Evolutionary conservation across 345 rosid genomes (phyloP).

Genomic region (Eucalyptus cloeziana): DNA sequence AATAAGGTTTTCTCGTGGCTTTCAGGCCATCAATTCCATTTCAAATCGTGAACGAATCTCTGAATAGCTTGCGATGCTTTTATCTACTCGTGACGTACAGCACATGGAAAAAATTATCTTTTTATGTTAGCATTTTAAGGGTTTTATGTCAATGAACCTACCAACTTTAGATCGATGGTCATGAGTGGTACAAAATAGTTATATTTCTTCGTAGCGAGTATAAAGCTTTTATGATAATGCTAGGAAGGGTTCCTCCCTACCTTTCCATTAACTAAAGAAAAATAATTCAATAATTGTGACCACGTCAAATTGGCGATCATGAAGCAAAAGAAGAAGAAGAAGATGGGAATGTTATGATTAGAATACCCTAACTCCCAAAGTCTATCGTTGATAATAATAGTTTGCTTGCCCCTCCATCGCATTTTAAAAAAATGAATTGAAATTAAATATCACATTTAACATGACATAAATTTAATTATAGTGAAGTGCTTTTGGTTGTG

Average conservation of each 20-base stretch:
- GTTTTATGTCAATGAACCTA: background rate
- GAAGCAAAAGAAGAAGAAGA: background rate
- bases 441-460: background rate
- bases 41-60: background rate
- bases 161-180: background rate
- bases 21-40: background rate
- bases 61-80: background rate
- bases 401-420: background rate
- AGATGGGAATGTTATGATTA: background rate
- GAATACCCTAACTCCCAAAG: background rate
- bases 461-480: background rate
- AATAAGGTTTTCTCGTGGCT: background rate
- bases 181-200: background rate
- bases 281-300: background rate
- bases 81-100: background rate
- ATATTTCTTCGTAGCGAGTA: background rate
- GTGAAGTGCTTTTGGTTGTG: background rate
- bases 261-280: too few species aligned
- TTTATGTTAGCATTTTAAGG: background rate
- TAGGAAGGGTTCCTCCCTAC: background rate
- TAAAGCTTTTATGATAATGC: background rate
- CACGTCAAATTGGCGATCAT: background rate
- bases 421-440: too few species aligned
- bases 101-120: background rate
- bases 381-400: background rate